Evolutionary conservation across 441 rosid genomes (phyloP), one percentile per base, ranked within the genome.

Genomic region (Capsella rubella): DNA sequence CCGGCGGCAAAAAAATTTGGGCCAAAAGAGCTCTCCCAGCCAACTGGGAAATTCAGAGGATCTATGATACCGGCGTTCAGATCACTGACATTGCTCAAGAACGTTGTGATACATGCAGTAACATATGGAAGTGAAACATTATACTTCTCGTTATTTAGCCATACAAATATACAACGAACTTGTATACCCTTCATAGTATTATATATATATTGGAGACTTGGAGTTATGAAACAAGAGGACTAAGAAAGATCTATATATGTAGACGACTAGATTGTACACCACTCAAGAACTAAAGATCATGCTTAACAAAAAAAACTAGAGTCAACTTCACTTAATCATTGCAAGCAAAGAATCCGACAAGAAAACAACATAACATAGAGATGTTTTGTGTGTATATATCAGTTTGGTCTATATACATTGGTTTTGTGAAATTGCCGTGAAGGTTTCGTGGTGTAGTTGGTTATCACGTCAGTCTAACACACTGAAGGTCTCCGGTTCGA

Each of bases 391-490:
- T 21, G 25, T 18, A 18, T 18, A 18, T 18, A 18, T 18, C 21
- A 18, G 21, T 18, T 1, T 18, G 21, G 21, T 18, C 21, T 18
- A 18, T 18, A 18, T 1, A 18, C 1, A 18, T 18, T 18, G 1
- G 21, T 18, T 18, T 18, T 18, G 21, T 18, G 21, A 18, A 18
- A 0, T 8, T 35, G 3, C 0, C 8, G 13, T 0, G 2, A 27
- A 8, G 81, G 81, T 78, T 72, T 93, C 88, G 90, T 93, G 98
- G 97, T 93, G 96, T 87, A 87, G 96, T 90, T 91, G 98, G 96
- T 90, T 90, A 87, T 90, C 96, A 88, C 97, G 93, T 95, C 93
- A 90, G 95, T 95, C 92, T 90, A 92, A 90, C 97, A 88, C 96
- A 88, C 89, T 85, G 95, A 88, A 95, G 97, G 97, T 92, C 97